Evolutionary conservation across 2,329 filamentous ascomycete species (phyloP).

Genomic region (Colletotrichum sublineola): DNA sequence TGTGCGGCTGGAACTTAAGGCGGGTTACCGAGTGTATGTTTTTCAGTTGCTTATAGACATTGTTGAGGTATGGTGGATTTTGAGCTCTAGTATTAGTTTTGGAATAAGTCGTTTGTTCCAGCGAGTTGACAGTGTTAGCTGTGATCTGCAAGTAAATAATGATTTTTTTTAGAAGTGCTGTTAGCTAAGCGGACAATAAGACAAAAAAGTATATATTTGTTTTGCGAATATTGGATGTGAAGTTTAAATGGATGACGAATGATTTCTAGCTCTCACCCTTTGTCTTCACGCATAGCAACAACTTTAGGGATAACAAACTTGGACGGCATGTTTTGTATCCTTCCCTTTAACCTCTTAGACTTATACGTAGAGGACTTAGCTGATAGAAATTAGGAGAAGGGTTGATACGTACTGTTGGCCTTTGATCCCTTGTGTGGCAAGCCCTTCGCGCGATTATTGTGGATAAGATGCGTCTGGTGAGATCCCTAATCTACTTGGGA

Average conservation of each 20-base stretch:
- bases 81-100: constrained; percentile 2
- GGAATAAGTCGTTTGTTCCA: background rate
- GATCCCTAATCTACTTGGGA: constrained; percentile 9
- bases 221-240: constrained; percentile 7
- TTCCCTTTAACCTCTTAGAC: background rate
- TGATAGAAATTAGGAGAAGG: background rate
- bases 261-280: constrained; percentile 6
- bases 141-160: constrained; percentile 1
- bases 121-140: background rate
- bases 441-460: background rate
- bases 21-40: constrained; percentile 18
- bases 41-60: constrained; percentile 5
- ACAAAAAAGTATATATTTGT: constrained; percentile 1
- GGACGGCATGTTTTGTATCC: background rate
- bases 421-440: background rate
- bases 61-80: constrained; percentile 6
- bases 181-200: background rate
- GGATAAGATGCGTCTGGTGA: constrained; percentile 11
- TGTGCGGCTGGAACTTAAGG: constrained; percentile 14
- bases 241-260: constrained; percentile 9
- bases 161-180: background rate
- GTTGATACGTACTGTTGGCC: constrained; percentile 11
- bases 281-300: constrained; percentile 26
- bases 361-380: background rate
- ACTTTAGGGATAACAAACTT: constrained; percentile 2